Evolutionary conservation across 805 yeast genomes (phyloP).

Genomic region (Komagataella kurtzmanii): DNA sequence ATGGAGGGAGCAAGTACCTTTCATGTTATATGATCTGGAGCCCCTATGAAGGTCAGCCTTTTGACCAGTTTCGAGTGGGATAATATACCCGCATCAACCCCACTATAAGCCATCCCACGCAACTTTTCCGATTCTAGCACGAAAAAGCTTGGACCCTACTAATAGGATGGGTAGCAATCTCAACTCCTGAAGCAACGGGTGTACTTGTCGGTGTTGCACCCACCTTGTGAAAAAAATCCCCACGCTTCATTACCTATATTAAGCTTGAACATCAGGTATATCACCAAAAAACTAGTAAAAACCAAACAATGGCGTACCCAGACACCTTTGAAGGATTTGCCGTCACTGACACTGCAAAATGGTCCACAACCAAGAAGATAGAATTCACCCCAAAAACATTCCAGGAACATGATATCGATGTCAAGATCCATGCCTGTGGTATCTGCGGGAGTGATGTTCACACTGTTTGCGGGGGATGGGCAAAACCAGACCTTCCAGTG

Average conservation of each 20-base stretch:
- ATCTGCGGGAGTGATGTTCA: constrained; percentile 54
- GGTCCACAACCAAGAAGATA: constrained; percentile 17
- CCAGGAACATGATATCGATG: constrained; percentile 18
- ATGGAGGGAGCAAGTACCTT: background rate
- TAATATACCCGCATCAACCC: background rate
- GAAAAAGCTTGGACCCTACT: too few species aligned
- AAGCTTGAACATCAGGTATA: background rate
- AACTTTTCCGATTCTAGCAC: too few species aligned
- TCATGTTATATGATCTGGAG: background rate
- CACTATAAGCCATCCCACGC: background rate
- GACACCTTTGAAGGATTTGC: constrained; percentile 26
- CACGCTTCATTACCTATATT: background rate
- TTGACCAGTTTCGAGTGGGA: background rate
- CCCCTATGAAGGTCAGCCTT: background rate
- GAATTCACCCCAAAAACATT: constrained; percentile 23
- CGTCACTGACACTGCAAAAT: constrained; percentile 18
- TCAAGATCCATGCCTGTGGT: constrained; percentile 34
- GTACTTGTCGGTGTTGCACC: background rate
- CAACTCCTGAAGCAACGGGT: background rate
- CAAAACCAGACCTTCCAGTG: constrained; percentile 13
- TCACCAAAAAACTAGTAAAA: background rate
- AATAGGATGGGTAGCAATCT: too few species aligned
- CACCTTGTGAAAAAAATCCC: background rate
- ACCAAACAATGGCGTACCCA: constrained; percentile 16
- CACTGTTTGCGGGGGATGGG: constrained; percentile 39